Evolutionary conservation across 1,284 basidiomycete species (phyloP).

Genomic region (Sporisorium scitamineum): DNA sequence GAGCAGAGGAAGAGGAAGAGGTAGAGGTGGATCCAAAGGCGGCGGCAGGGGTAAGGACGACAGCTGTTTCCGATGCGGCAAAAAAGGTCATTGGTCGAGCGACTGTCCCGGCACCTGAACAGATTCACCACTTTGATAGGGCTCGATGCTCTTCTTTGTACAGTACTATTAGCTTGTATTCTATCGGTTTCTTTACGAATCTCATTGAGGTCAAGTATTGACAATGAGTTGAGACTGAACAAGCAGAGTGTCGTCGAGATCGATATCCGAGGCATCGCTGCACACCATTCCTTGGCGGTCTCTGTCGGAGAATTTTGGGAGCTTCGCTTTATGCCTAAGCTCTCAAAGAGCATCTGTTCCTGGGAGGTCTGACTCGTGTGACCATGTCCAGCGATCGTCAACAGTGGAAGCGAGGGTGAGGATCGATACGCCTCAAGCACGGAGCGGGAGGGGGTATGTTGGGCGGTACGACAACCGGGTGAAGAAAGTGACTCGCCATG

Average conservation of each 20-base stretch:
- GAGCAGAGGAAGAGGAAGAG: constrained; percentile 8
- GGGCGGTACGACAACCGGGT: no score
- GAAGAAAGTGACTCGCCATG: no score
- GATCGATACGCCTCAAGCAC: background rate
- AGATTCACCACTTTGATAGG: no score
- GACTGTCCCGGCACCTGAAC: constrained; percentile 56
- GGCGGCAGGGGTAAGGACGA: constrained; percentile 30
- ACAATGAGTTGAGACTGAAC: background rate
- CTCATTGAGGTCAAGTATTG: background rate
- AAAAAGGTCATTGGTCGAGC: constrained; percentile 64
- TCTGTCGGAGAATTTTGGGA: background rate
- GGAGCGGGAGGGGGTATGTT: background rate
- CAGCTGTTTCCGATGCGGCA: constrained; percentile 36
- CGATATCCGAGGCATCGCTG: background rate
- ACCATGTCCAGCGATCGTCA: background rate
- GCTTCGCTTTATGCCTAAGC: background rate
- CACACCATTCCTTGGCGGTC: no score
- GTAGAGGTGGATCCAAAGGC: constrained; percentile 6
- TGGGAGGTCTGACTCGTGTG: background rate
- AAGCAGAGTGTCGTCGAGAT: constrained; percentile 5
- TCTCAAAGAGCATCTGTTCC: background rate
- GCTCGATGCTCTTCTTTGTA: background rate
- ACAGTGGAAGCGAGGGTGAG: background rate
- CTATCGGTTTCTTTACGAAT: background rate
- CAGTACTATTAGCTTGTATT: constrained; percentile 5